phyloP scores from a whole-genome alignment of 106 monocot species.

The Dactylorhiza incarnata region DNA sequence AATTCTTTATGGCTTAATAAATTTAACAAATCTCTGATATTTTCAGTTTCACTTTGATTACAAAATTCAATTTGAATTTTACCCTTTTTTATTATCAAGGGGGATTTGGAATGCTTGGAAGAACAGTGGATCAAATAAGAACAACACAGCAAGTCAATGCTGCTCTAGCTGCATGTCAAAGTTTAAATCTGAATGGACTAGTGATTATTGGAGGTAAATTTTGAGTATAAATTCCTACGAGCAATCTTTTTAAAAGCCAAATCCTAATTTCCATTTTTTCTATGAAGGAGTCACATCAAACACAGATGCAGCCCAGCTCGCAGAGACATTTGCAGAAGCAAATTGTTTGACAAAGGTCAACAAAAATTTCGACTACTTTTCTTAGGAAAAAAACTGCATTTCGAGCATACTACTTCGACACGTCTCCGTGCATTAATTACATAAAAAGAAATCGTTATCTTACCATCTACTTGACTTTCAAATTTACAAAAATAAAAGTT shows the following conservation, averaged over 20 bases:
- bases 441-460: too few species aligned
- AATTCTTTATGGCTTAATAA: too few species aligned
- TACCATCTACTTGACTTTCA: too few species aligned
- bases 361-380: too few species aligned
- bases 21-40: too few species aligned
- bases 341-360: constrained; percentile 72
- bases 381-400: too few species aligned
- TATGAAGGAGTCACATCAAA: constrained; percentile 75
- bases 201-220: constrained; percentile 82
- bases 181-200: constrained; percentile 77
- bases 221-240: not conserved
- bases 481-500: too few species aligned
- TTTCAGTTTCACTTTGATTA: too few species aligned
- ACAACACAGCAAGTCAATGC: constrained; percentile 82
- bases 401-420: too few species aligned
- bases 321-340: constrained; percentile 75
- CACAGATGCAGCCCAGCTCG: constrained; percentile 86
- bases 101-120: constrained; percentile 89
- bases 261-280: not conserved
- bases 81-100: constrained; percentile 23
- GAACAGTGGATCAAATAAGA: constrained; percentile 76
- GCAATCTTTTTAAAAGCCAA: not conserved
- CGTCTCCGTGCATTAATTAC: too few species aligned
- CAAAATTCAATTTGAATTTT: too few species aligned
- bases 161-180: constrained; percentile 56